A percentile compares a stretch with the other conserved stretches of the same genome.
phyloP scores from a whole-genome alignment of 164 flowering plant species.

The Vitis vinifera region ASM3070453v1 NC_081816.1:1191501-1192000 shows the following conservation, averaged over 20 bases:
- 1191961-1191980: not conserved
- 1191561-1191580: not conserved
- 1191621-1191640: conserved; percentile 91
- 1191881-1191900: too few species aligned
- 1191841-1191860: not conserved
- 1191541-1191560: not conserved
- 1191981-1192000: not conserved
- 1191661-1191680: conserved; percentile 87
- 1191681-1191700: conserved; percentile 92
- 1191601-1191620: conserved; percentile 97
- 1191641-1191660: conserved; percentile 91
- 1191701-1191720: conserved; percentile 29
- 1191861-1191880: too few species aligned
- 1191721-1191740: not conserved
- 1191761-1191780: not conserved
- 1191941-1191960: too few species aligned
- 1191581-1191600: not conserved
- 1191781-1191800: not conserved
- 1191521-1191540: too few species aligned
- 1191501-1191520: too few species aligned
- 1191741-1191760: not conserved
- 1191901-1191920: too few species aligned
- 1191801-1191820: not conserved
- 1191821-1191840: not conserved
- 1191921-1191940: too few species aligned